These are phyloP conservation scores for Penicillium paradoxum DNA, from an alignment of 495 filamentous ascomycete genomes.

Conservation along the genomic window DNA sequence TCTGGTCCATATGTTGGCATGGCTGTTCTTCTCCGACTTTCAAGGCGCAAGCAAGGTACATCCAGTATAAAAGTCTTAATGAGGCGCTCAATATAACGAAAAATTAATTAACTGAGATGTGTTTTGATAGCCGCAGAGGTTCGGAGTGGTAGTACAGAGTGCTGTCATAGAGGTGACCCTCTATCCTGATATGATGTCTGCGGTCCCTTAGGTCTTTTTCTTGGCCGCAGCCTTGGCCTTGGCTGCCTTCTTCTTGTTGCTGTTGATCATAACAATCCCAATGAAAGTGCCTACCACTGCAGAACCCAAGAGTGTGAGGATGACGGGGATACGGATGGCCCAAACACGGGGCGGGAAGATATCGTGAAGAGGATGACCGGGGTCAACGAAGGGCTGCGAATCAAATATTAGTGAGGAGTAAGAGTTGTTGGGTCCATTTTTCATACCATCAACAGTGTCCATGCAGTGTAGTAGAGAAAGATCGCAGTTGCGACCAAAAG, in stretches of 20 bases:
- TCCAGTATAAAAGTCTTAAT: neutral
- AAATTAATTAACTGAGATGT: constrained; percentile 2
- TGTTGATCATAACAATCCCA: constrained; percentile 96
- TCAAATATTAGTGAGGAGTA: constrained; percentile 2
- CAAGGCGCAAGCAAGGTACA: neutral
- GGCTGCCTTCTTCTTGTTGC: constrained; percentile 92
- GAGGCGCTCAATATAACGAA: neutral
- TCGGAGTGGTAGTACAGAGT: constrained; percentile 1
- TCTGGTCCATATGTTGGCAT: neutral
- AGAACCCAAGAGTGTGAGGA: constrained; percentile 84
- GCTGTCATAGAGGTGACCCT: neutral
- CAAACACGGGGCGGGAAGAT: constrained; percentile 97
- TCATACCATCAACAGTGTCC: constrained; percentile 92
- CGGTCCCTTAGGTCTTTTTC: constrained; percentile 57
- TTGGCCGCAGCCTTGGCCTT: constrained; percentile 76
- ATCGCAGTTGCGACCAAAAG: constrained; percentile 90
- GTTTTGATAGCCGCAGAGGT: constrained; percentile 1
- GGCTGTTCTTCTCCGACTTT: neutral
- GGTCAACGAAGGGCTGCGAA: constrained; percentile 88
- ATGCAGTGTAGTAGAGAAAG: constrained; percentile 98
- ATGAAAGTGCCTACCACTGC: constrained; percentile 96
- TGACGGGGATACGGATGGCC: constrained; percentile 97
- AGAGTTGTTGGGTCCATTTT: neutral
- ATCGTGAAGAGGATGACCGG: constrained; percentile 85
- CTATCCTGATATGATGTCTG: neutral